phyloP scores from a whole-genome alignment of 768 basidiomycete species.

The Russula sp. region DNA sequence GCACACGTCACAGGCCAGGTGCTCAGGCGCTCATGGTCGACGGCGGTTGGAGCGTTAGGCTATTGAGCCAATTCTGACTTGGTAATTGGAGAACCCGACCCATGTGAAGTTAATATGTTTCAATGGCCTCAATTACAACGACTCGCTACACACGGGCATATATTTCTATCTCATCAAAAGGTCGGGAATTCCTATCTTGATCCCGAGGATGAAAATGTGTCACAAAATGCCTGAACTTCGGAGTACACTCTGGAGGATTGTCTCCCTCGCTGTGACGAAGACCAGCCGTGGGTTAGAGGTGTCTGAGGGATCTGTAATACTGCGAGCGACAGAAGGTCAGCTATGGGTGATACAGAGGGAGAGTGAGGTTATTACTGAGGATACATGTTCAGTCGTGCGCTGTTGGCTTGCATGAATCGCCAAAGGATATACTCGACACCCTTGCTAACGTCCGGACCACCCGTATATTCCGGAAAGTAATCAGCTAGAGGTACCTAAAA shows the following conservation, averaged over 20 bases:
- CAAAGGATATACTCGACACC: slow-evolving; percentile 42
- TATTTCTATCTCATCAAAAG: too few relatives aligned
- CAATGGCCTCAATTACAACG: too few relatives aligned
- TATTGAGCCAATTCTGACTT: too few relatives aligned
- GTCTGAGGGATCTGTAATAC: not conserved
- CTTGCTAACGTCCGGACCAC: slow-evolving; percentile 38
- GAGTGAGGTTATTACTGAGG: not conserved
- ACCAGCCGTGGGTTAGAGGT: not conserved
- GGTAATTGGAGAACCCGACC: too few relatives aligned
- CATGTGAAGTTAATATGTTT: too few relatives aligned
- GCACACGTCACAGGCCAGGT: too few relatives aligned
- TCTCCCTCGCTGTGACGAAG: not conserved
- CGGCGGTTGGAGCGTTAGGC: too few relatives aligned
- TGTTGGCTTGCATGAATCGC: slow-evolving; percentile 40
- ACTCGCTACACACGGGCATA: too few relatives aligned
- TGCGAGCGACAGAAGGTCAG: not conserved
- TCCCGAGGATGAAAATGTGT: too few relatives aligned
- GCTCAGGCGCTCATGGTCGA: too few relatives aligned
- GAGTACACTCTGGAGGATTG: not conserved
- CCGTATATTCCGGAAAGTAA: slow-evolving; percentile 39
- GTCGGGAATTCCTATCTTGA: too few relatives aligned
- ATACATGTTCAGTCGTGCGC: slow-evolving; percentile 10
- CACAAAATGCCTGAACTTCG: not conserved
- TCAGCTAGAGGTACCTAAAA: slow-evolving; percentile 25
- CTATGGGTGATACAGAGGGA: not conserved